These are phyloP conservation scores for Salix suchowensis DNA, from an alignment of 345 rosid genomes.

Conservation along the genomic window DNA sequence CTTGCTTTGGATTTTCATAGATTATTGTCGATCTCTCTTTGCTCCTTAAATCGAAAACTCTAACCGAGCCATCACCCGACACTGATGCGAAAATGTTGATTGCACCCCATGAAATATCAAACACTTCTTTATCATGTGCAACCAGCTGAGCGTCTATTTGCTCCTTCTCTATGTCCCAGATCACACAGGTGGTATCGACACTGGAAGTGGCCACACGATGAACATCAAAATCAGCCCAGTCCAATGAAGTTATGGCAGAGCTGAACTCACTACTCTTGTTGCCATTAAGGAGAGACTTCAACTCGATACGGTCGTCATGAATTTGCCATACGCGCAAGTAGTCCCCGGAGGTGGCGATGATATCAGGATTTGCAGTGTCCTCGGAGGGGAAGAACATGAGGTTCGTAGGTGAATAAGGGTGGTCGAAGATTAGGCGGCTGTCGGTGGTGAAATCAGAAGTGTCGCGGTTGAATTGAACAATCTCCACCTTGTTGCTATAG, in stretches of 20 bases:
- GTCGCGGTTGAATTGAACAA: constrained; percentile 40
- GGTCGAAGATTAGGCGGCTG: constrained; percentile 43
- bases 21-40: constrained; percentile 58
- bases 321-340: constrained; percentile 51
- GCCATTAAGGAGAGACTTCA: constrained; percentile 38
- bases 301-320: constrained; percentile 45
- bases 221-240: constrained; percentile 52
- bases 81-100: constrained; percentile 49
- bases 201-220: constrained; percentile 41
- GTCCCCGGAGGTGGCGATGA: constrained; percentile 54
- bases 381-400: constrained; percentile 54
- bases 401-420: constrained; percentile 61
- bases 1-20: constrained; percentile 40
- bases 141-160: constrained; percentile 42
- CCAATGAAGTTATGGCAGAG: constrained; percentile 53
- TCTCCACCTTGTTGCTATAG: constrained; percentile 48
- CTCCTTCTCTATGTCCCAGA: constrained; percentile 55
- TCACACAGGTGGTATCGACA: constrained; percentile 46
- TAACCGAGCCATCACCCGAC: constrained; percentile 56
- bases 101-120: constrained; percentile 58
- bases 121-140: constrained; percentile 62
- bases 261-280: constrained; percentile 44
- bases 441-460: constrained; percentile 40
- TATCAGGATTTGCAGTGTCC: constrained; percentile 34
- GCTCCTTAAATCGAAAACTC: constrained; percentile 55